These are phyloP conservation scores for Evernia prunastri DNA, from an alignment of 495 filamentous ascomycete genomes.

Conservation along the genomic window DNA sequence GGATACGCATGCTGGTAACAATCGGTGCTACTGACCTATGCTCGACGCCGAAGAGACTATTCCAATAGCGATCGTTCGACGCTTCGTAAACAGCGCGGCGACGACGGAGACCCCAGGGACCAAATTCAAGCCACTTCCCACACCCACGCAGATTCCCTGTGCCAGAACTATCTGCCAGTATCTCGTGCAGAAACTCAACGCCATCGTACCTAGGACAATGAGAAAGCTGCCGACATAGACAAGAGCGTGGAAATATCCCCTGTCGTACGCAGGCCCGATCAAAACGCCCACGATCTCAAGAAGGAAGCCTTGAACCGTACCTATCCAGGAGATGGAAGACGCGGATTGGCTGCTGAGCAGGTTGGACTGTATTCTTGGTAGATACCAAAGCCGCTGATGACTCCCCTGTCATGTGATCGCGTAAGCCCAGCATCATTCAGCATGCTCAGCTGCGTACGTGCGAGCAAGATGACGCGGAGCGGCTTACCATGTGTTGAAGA, in stretches of 20 bases:
- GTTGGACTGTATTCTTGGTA: conserved; percentile 28
- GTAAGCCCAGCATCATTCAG: not conserved
- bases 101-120: conserved; percentile 40
- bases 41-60: conserved; percentile 38
- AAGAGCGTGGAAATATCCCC: conserved; percentile 36
- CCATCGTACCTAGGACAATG: conserved; percentile 43
- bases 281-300: conserved; percentile 37
- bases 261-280: conserved; percentile 40
- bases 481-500: conserved; percentile 33
- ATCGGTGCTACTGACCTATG: conserved; percentile 28
- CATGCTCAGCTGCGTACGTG: not conserved
- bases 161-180: conserved; percentile 40
- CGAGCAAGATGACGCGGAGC: not conserved
- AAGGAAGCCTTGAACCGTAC: conserved; percentile 39
- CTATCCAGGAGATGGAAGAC: conserved; percentile 45
- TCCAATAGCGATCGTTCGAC: conserved; percentile 41
- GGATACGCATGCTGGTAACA: too few species aligned
- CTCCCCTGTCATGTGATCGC: conserved; percentile 22
- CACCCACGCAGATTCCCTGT: conserved; percentile 32
- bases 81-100: conserved; percentile 37
- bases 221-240: conserved; percentile 32
- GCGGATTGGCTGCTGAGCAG: conserved; percentile 24
- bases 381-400: conserved; percentile 43
- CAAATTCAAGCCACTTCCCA: conserved; percentile 38
- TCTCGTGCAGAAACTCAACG: conserved; percentile 36